phyloP scores from a whole-genome alignment of 371 early-diverging fungal species.

The Lichtheimia ramosa region DNA sequence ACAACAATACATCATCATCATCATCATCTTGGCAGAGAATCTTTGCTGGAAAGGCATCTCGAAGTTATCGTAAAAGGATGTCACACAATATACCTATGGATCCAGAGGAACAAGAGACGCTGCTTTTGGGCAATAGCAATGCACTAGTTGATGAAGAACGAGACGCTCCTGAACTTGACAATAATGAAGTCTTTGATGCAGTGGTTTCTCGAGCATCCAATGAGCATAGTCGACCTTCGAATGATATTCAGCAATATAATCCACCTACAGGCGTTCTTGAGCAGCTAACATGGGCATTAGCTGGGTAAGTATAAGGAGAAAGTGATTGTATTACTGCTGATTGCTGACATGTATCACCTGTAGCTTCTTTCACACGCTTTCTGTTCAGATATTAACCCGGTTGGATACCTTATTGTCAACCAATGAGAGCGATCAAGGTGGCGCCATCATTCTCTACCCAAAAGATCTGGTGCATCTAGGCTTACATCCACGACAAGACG shows the following conservation, averaged over 20 bases:
- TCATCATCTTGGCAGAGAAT: slow-evolving; percentile 18
- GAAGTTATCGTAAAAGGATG: slow-evolving; percentile 2
- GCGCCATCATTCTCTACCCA: slow-evolving; percentile 22
- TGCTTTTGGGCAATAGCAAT: slow-evolving; percentile 19
- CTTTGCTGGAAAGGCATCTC: slow-evolving; percentile 12
- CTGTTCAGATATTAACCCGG: slow-evolving; percentile 24
- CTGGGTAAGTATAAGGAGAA: slow-evolving; percentile 11
- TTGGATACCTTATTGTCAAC: slow-evolving; percentile 28
- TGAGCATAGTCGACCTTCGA: slow-evolving; percentile 2
- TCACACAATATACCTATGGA: slow-evolving; percentile 10
- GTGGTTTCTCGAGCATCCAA: slow-evolving; percentile 22
- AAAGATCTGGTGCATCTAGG: slow-evolving; percentile 49
- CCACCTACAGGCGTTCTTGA: slow-evolving; percentile 5
- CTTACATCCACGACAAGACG: slow-evolving; percentile 42
- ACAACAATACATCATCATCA: not conserved
- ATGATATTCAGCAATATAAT: not conserved
- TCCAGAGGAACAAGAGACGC: slow-evolving; percentile 19
- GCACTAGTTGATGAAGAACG: slow-evolving; percentile 22
- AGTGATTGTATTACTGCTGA: too few species aligned
- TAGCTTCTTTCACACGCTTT: slow-evolving; percentile 50
- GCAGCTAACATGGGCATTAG: slow-evolving; percentile 14
- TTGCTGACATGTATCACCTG: too few species aligned
- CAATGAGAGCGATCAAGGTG: slow-evolving; percentile 21
- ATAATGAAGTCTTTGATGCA: slow-evolving; percentile 28
- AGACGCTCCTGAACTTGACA: slow-evolving; percentile 36